Evolutionary conservation across 2,329 filamentous ascomycete genomes (phyloP), one percentile per base, ranked within the genome.

Genomic region (Alternaria sp.): DNA sequence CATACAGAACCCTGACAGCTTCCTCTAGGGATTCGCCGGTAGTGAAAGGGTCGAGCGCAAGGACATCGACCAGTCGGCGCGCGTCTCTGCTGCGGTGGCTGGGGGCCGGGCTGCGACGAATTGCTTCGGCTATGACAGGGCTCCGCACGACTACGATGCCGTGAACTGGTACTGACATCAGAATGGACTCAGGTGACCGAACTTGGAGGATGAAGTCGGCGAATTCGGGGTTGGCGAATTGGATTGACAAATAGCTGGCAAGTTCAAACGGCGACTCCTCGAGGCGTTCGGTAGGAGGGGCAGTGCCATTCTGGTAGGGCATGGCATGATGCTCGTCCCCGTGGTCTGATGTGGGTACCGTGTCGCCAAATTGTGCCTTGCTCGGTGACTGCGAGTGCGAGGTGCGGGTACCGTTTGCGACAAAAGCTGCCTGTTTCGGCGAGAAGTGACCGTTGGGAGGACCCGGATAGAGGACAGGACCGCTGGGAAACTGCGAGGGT

Each of bases 201-300:
- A 81, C 64, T 55, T 80, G 76, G 10, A 81, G 69, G 26, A 79
- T 63, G 55, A 73, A 77, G 49, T 81, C 79, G 30, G 78, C 76
- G 54, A 78, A 79, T 23, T 79, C 74, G 14, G 71, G 74, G 45
- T 75, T 78, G 21, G 73, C 76, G 54, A 80, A 79, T 30, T 78
- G 73, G 4, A 73, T 66, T 10, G 70, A 73, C 8, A 81, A 54
- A 49, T 80, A 80, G 4, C 71, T 67, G 6, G 71, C 74, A n/a
- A 79, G 71, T 54, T 75, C 75, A 25, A 76, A 74, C 3, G 71
- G 66, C 5, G 70, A 71, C 23, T 75, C 68, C 15, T 71, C 70
- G n/a, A 73, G 63, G 23, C 70, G 69, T 25, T 71, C 66, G 20
- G 63, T 63, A 2, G 60, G 65, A 21, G 60, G 45, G 2, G 57